Evolutionary conservation across 208 protist genomes (phyloP).

Genomic region (Wallacemonas sp.): DNA sequence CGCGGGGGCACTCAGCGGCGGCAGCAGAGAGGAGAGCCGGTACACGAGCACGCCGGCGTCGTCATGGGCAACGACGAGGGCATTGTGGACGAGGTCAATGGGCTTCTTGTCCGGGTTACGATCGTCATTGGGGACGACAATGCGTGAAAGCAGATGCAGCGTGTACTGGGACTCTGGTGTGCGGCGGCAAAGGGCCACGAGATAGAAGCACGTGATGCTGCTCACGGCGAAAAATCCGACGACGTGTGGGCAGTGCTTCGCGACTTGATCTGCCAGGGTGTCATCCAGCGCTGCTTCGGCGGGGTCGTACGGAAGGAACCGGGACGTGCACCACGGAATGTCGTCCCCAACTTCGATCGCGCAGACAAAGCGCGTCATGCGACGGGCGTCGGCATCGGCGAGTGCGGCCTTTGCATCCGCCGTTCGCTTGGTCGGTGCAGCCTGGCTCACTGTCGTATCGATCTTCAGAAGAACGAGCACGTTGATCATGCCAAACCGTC

Average conservation of each 20-base stretch:
- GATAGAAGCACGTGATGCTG: slow-evolving; percentile 58
- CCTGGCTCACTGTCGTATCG: neutral
- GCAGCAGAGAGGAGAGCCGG: slow-evolving; percentile 41
- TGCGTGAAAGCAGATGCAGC: slow-evolving; percentile 49
- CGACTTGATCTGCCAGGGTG: slow-evolving; percentile 10
- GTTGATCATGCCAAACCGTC: slow-evolving; percentile 86
- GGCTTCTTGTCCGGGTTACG: slow-evolving; percentile 88
- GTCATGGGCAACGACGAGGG: slow-evolving; percentile 74
- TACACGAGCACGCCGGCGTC: slow-evolving; percentile 55
- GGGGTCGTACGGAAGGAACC: slow-evolving; percentile 48
- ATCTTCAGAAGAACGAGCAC: slow-evolving; percentile 57
- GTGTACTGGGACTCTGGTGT: slow-evolving; percentile 11
- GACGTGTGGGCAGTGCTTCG: slow-evolving; percentile 21
- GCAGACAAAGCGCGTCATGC: slow-evolving; percentile 48
- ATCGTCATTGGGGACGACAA: slow-evolving; percentile 52
- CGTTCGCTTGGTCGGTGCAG: neutral
- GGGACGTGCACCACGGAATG: slow-evolving; percentile 80
- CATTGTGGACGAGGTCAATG: slow-evolving; percentile 55
- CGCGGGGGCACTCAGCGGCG: slow-evolving; percentile 8
- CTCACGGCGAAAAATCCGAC: slow-evolving; percentile 71
- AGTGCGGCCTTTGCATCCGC: neutral
- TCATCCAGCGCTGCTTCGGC: slow-evolving; percentile 13
- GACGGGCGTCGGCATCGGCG: neutral
- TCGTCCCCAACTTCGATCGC: slow-evolving; percentile 65
- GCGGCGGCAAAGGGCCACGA: slow-evolving; percentile 42